phyloP scores from a whole-genome alignment of 2,329 filamentous ascomycete species.

The Thielaviopsis euricoi region DNA sequence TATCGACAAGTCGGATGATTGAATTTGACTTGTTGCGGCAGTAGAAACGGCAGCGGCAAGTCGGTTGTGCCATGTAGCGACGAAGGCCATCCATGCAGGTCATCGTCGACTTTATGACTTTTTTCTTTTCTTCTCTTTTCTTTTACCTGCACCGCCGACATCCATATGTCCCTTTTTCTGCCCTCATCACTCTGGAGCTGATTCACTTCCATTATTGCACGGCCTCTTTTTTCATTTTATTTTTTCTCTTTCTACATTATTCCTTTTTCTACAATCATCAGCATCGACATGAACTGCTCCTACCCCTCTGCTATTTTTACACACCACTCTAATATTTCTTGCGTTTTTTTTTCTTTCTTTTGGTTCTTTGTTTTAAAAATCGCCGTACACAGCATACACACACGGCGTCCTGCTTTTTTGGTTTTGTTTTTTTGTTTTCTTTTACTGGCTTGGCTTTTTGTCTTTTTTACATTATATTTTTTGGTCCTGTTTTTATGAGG shows the following conservation, averaged over 20 bases:
- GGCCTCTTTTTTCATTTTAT: neutral
- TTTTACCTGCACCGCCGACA: too few species aligned
- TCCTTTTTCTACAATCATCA: neutral
- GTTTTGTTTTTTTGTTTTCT: neutral
- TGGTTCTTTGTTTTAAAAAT: neutral
- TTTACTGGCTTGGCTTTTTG: neutral
- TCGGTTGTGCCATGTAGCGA: too few species aligned
- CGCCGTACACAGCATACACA: too few species aligned
- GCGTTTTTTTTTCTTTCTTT: neutral
- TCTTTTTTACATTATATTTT: neutral
- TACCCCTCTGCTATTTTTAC: too few species aligned
- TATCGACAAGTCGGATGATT: slow-evolving; percentile 15
- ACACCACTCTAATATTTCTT: too few species aligned
- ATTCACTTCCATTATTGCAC: neutral
- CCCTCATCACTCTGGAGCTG: neutral
- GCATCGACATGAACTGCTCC: too few species aligned
- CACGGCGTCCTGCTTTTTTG: neutral
- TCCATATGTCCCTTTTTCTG: too few species aligned
- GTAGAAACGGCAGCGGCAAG: too few species aligned
- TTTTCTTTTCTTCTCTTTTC: too few species aligned
- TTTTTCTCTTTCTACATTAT: neutral
- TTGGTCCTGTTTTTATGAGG: neutral
- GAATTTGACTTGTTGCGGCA: neutral
- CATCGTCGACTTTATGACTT: too few species aligned
- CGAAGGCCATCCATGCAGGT: too few species aligned